Base-by-base conservation (phyloP, 1,284 basidiomycete genomes). In the Pterulicium gracile region DNA sequence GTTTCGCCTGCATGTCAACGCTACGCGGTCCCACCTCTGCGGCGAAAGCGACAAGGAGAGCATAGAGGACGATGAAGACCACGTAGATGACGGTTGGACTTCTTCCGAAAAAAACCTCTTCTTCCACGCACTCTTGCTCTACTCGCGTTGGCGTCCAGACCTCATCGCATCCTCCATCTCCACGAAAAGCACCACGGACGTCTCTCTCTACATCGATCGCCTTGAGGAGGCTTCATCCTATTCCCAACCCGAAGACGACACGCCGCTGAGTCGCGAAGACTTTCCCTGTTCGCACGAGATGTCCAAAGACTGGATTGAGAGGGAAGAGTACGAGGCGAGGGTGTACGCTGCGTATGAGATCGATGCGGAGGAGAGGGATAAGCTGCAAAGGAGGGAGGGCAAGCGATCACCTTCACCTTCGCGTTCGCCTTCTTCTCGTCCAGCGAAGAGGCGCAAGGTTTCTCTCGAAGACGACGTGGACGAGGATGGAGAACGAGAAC, bases 141-240 rank as follows among this genome's bases (percentile, higher is more conserved):
- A 82, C 58, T 88, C 84, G n/a, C 72, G 81, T 18, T 63, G 78
- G 15, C 66, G 82, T 17, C 79, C 83, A 1, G 86, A 90, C 57
- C 67, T 88, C 41, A 81, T 88, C 46, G 76, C 83, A 0, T 64
- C 62, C n/a, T 71, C 73, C 44, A 63, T 87, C 24, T 63, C 63
- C 47, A 75, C 74, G n/a, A 88, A 86, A 61, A 72, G 66, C 12
- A 61, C 73, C 2, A 56, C 68, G 13, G 79, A 87, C 46, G 79
- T 88, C 20, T 73, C 69, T 44, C 58, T 70, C 3, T 88, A 84
- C 54, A 61, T 88, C 47, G 65, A 73, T 19, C 44, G 63, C 12
- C 67, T 88, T 17, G 68, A 73, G 15, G 52, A 63, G 3, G 70
- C n/a, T n/a, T 7, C 47, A 63, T 41, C 45, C 44, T 19, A 42